Evolutionary conservation across 2,329 filamentous ascomycete genomes (phyloP), one percentile per base, ranked within the genome.

Genomic region (Talaromyces sp.): DNA sequence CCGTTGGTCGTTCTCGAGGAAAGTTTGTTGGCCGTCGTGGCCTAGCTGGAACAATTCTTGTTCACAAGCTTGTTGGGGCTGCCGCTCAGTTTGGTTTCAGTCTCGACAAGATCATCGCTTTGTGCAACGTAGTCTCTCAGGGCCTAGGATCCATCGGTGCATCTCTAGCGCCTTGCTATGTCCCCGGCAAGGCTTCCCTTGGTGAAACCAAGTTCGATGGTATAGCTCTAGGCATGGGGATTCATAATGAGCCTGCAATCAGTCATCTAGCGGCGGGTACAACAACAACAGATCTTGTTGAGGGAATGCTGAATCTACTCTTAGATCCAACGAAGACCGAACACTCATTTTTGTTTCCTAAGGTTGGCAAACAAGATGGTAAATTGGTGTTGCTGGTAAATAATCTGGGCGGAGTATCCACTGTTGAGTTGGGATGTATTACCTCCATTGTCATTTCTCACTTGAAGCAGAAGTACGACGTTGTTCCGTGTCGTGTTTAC

Each of bases 221-320:
- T 37, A 37, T 37, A 37, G 35, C 35, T 11, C 35, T 37, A 2
- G 87, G 88, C 3, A 88, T 87, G 24, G 87, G 88, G 0, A 86
- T 86, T 14, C 88, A 90, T 72, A 89, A 89, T 71, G 87, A 90
- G 73, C 87, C 87, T 0, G 87, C 78, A 7, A 48, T 35, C 31
- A 13, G 27, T 16, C 24, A 31, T 33, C 8, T 62, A 2, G 10
- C 41, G 37, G 39, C 45, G 1, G 39, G 50, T 2, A 45, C 60
- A 6, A 16, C 43, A 13, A 61, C 41, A 11, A 14, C 24, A 43
- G 27, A 35, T 5, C 16, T 50, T 2, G 22, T 52, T 13, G 9
- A 11, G 8, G 13, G 16, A 10, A 52, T 52, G 48, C 5, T 52
- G 8, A 24, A 52, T 7, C 2, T 13, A 1, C 24, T 52, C 7